A percentile compares a stretch with the other conserved stretches of the same genome.
These are phyloP conservation scores for Comarum palustre DNA, from an alignment of 306 rosid species.

Conservation along the genomic window DNA sequence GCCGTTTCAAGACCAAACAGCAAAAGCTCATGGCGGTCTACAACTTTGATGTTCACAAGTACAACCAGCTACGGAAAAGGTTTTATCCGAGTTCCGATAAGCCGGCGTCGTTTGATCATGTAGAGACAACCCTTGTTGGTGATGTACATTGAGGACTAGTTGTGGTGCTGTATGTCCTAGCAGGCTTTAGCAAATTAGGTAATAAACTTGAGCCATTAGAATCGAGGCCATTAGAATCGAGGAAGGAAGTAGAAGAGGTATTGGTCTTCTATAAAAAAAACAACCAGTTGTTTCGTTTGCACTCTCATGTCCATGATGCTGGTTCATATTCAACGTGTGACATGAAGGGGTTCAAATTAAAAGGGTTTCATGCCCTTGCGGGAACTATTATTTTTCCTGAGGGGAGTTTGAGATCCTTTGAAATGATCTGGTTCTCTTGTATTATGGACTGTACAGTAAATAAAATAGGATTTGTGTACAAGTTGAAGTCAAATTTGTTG, in stretches of 20 bases:
- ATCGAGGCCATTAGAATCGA: too few relatives aligned
- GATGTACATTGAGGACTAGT: slow-evolving; percentile 17
- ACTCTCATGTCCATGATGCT: background rate
- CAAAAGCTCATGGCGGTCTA: slow-evolving; percentile 47
- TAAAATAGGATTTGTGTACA: background rate
- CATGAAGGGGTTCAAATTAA: background rate
- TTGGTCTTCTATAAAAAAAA: background rate
- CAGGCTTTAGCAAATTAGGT: background rate
- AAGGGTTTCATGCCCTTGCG: too few relatives aligned
- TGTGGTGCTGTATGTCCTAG: background rate
- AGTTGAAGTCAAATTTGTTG: background rate
- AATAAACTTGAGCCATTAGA: background rate
- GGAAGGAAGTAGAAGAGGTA: background rate
- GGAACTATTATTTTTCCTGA: background rate
- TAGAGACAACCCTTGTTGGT: background rate
- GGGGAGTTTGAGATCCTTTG: background rate
- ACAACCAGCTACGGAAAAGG: slow-evolving; percentile 42
- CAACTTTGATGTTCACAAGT: slow-evolving; percentile 46
- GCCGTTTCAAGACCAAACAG: slow-evolving; percentile 55
- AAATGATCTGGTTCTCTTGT: too few relatives aligned
- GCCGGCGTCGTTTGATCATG: background rate
- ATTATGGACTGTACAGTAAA: too few relatives aligned
- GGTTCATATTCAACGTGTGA: background rate
- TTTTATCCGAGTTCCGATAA: slow-evolving; percentile 36
- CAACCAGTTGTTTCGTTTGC: background rate